phyloP scores from a whole-genome alignment of 768 basidiomycete genomes.

The Lactarius akahatsu region DNA sequence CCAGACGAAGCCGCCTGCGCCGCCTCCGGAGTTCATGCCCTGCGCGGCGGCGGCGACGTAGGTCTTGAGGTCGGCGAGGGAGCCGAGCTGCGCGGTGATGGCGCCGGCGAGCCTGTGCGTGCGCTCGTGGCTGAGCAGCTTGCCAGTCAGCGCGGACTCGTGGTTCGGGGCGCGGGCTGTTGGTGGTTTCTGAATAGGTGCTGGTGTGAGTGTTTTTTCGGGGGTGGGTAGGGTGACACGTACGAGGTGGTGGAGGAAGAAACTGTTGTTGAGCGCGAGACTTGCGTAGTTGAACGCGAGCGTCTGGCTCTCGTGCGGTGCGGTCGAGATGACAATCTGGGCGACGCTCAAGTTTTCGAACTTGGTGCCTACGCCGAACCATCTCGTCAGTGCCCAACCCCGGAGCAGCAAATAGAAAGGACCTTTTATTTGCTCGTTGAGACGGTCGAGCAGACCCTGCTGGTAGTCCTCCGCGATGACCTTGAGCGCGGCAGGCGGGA shows the following conservation, averaged over 20 bases:
- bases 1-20: constrained; percentile 84
- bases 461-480: constrained; percentile 82
- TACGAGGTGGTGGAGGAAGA: constrained; percentile 88
- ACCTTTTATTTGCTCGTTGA: constrained; percentile 79
- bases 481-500: constrained; percentile 67
- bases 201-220: neutral
- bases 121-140: constrained; percentile 21
- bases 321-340: constrained; percentile 70
- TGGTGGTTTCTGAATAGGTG: constrained; percentile 37
- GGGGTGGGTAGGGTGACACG: constrained; percentile 35
- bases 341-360: constrained; percentile 57
- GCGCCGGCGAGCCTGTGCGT: constrained; percentile 39
- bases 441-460: constrained; percentile 71
- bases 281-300: constrained; percentile 90
- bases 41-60: constrained; percentile 68
- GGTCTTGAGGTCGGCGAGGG: constrained; percentile 67
- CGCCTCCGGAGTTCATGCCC: constrained; percentile 71
- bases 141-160: constrained; percentile 38
- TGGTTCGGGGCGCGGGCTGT: constrained; percentile 33
- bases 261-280: constrained; percentile 90
- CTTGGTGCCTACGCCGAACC: constrained; percentile 46
- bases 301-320: constrained; percentile 54
- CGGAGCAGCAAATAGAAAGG: constrained; percentile 17
- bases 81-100: constrained; percentile 57
- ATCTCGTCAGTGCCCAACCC: constrained; percentile 6